Evolutionary conservation across 345 rosid genomes (phyloP).

Genomic region (Firmiana major): DNA sequence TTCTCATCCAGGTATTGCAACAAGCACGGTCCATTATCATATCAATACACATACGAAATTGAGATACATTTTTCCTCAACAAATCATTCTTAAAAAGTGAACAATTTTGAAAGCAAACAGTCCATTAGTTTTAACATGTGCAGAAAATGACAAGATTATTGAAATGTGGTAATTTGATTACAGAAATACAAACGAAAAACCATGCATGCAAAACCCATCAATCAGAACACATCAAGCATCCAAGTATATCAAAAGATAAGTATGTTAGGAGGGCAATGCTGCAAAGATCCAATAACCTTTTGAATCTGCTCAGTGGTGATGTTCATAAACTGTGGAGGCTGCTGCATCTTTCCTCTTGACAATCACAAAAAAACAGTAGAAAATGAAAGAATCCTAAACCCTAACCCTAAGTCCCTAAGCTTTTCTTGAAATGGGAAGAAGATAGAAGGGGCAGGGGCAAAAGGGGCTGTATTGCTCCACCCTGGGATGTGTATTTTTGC

Average conservation of each 20-base stretch:
- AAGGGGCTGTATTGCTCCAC: not conserved
- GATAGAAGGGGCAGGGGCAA: not conserved
- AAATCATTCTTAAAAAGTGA: not conserved
- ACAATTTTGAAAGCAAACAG: not conserved
- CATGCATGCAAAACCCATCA: slow-evolving; percentile 21
- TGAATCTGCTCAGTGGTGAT: slow-evolving; percentile 56
- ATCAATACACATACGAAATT: not conserved
- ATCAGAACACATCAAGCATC: not conserved
- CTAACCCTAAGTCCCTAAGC: slow-evolving; percentile 4
- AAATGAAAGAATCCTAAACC: not conserved
- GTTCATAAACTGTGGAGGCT: slow-evolving; percentile 30
- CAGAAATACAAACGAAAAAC: not conserved
- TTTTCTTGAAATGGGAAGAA: not conserved
- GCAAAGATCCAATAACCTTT: slow-evolving; percentile 28
- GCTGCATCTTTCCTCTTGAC: slow-evolving; percentile 33
- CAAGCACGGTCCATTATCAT: slow-evolving; percentile 14
- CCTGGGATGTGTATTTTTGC: not conserved
- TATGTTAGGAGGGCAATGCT: not conserved
- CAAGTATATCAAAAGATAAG: not conserved
- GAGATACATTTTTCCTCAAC: not conserved
- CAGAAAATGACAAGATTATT: not conserved
- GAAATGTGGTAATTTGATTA: not conserved
- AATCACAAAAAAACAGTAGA: slow-evolving; percentile 1
- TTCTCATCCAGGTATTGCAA: slow-evolving; percentile 56
- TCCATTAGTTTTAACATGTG: not conserved